Conservation (phyloP, 116 monocot genomes). For the Iris pallida region DNA sequence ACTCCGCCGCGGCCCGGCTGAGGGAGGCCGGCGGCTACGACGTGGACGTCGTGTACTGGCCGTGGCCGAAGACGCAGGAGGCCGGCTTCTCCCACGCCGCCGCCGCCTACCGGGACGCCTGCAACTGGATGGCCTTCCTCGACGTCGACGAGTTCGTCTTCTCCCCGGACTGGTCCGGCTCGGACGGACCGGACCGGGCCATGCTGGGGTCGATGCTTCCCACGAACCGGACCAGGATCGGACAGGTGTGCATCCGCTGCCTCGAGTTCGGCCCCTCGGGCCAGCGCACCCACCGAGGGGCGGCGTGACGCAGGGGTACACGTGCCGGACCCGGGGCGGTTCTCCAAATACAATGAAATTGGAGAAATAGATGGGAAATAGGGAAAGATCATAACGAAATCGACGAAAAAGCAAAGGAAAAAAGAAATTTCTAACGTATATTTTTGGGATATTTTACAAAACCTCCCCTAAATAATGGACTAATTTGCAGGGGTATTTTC, state of each 20-base stretch:
- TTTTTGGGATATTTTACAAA: no score
- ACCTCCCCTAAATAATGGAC: no score
- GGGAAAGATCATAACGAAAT: no score
- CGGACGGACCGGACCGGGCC: conserved; percentile 11
- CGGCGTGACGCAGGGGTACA: conserved; percentile 44
- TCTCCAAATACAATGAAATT: no score
- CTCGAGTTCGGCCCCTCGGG: conserved; percentile 60
- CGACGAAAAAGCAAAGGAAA: no score
- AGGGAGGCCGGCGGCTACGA: conserved; percentile 8
- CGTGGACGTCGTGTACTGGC: conserved; percentile 48
- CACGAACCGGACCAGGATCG: conserved; percentile 19
- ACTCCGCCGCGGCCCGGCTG: conserved; percentile 20
- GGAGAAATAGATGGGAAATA: no score
- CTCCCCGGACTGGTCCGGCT: conserved; percentile 42
- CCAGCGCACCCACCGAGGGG: conserved; percentile 11
- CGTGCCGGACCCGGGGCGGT: conserved; percentile 19
- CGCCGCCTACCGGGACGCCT: conserved; percentile 24
- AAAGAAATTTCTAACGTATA: no score
- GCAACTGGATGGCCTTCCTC: conserved; percentile 74
- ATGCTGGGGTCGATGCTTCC: conserved; percentile 20
- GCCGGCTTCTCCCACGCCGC: conserved; percentile 81
- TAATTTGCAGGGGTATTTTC: no score
- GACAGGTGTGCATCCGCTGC: conserved; percentile 50
- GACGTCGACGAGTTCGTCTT: conserved; percentile 89
- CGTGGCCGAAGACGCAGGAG: conserved; percentile 88